A percentile compares a stretch with the other conserved stretches of the same genome.
Conservation (phyloP, 305 asterid genomes). For the Vinca major region DNA sequence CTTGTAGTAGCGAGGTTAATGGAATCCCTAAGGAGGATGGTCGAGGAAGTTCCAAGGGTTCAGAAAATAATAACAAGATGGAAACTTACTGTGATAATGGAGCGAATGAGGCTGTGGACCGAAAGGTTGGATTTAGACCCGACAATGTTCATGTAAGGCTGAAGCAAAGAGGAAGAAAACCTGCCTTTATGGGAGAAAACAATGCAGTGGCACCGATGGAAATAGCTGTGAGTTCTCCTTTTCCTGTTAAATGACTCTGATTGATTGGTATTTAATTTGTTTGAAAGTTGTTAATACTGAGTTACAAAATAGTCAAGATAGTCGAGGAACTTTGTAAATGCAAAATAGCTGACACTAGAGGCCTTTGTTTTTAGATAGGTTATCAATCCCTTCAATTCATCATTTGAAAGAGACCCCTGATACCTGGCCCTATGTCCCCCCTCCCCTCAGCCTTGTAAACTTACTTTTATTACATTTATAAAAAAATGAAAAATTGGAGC, state of each 20-base stretch:
- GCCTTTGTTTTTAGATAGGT: too few species aligned
- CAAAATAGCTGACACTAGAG: too few species aligned
- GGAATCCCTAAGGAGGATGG: conserved; percentile 10
- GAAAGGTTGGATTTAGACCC: too few species aligned
- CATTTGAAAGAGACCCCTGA: too few species aligned
- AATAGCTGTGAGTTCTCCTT: conserved; percentile 33
- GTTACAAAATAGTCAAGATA: not conserved
- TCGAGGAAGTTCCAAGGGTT: conserved; percentile 16
- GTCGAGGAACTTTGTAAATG: too few species aligned
- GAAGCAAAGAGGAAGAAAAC: conserved; percentile 7
- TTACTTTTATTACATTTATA: too few species aligned
- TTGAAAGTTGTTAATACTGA: not conserved
- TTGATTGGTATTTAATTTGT: not conserved
- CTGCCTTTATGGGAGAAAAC: conserved; percentile 21
- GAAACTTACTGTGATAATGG: not conserved
- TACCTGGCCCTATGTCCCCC: too few species aligned
- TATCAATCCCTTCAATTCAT: too few species aligned
- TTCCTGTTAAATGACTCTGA: not conserved
- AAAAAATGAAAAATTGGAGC: too few species aligned
- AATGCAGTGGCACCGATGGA: conserved; percentile 11
- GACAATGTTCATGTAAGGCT: too few species aligned
- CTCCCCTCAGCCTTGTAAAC: too few species aligned
- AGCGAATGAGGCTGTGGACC: not conserved
- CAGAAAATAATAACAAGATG: not conserved
- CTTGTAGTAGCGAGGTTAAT: conserved; percentile 5